These are phyloP conservation scores for Lasiodiplodia sp. DNA, from an alignment of 2,329 filamentous ascomycete genomes.

Conservation along the genomic window DNA sequence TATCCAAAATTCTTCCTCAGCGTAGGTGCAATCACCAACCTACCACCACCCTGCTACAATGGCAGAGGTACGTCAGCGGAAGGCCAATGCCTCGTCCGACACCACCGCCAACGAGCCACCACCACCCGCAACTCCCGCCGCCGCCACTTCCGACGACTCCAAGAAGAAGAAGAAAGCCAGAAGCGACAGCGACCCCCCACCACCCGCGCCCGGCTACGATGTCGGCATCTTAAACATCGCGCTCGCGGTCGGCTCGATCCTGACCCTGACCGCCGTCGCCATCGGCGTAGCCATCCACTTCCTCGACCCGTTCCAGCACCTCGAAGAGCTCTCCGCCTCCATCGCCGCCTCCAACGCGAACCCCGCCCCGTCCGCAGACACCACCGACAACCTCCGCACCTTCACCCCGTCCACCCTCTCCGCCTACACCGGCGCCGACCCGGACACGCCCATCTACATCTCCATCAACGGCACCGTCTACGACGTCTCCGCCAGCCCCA, in stretches of 20 bases:
- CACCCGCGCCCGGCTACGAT: neutral
- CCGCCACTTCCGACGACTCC: neutral
- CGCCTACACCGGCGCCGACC: conserved; percentile 37
- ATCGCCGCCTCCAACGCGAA: neutral
- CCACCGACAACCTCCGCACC: neutral
- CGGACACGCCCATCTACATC: conserved; percentile 38
- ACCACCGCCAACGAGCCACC: neutral
- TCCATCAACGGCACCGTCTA: conserved; percentile 42
- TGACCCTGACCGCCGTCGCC: conserved; percentile 6
- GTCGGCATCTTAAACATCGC: neutral
- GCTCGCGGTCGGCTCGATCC: conserved; percentile 2
- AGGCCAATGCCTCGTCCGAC: conserved; percentile 13
- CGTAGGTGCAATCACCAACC: neutral
- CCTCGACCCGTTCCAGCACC: conserved; percentile 24
- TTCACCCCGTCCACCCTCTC: conserved; percentile 35
- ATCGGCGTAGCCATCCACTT: conserved; percentile 8
- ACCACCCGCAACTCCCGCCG: neutral
- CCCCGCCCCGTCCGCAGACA: neutral
- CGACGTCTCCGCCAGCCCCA: conserved; percentile 39
- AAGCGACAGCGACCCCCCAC: neutral
- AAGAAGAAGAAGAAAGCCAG: neutral
- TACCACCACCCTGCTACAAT: neutral
- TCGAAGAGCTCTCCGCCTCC: neutral
- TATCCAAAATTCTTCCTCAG: neutral
- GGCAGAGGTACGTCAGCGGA: conserved; percentile 19